Percentiles rank a stretch among this genome's conserved stretches.
These are phyloP conservation scores for Rhizopogon sp. DNA, from an alignment of 768 basidiomycete species.

Conservation along the genomic window DNA sequence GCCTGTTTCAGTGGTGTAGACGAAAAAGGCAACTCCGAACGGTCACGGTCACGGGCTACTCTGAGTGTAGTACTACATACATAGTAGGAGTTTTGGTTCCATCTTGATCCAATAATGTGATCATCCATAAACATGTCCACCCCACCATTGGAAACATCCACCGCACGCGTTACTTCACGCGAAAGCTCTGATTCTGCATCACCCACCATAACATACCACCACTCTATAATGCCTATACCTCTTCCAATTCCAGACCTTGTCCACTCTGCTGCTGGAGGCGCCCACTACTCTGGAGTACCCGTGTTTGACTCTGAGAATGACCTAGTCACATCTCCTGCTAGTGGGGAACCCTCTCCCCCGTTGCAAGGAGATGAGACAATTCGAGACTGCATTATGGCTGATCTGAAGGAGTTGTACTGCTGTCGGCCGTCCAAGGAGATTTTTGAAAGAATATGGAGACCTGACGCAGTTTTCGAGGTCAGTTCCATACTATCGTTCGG, in stretches of 20 bases:
- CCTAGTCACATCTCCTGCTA: conserved; percentile 1
- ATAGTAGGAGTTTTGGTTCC: too few relatives aligned
- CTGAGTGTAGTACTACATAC: too few relatives aligned
- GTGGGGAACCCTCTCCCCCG: not conserved
- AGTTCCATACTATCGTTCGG: not conserved
- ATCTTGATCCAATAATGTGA: too few relatives aligned
- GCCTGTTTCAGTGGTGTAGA: too few relatives aligned
- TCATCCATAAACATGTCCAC: not conserved
- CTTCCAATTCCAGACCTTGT: conserved; percentile 49
- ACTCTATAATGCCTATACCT: conserved; percentile 33
- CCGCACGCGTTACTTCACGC: not conserved
- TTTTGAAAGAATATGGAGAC: conserved; percentile 47
- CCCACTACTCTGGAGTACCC: conserved; percentile 55
- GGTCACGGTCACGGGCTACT: too few relatives aligned
- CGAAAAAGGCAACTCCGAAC: too few relatives aligned
- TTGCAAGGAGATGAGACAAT: conserved; percentile 33
- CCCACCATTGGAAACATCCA: not conserved
- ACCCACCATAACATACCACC: conserved; percentile 44
- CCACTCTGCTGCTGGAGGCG: conserved; percentile 54
- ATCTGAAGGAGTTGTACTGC: conserved; percentile 54
- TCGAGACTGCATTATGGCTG: conserved; percentile 48
- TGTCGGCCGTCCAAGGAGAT: conserved; percentile 49
- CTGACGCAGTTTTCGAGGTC: conserved; percentile 53
- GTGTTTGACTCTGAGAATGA: conserved; percentile 16
- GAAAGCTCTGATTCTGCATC: conserved; percentile 3